Conservation (phyloP, 495 filamentous ascomycete species). For the Podospora pseudopauciseta region DNA sequence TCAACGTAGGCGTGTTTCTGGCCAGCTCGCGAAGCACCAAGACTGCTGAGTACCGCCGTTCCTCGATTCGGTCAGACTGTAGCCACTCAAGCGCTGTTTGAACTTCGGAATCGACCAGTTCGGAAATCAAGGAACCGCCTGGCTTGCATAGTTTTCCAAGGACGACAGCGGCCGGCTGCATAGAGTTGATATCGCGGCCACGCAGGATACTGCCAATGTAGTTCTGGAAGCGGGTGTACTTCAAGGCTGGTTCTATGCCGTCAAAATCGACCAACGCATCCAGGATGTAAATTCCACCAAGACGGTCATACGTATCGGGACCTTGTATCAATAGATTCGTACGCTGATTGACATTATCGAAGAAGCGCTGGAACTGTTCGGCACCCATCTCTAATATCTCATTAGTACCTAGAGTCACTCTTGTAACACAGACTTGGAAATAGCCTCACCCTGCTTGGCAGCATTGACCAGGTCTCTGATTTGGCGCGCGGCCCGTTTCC, state of each 20-base stretch:
- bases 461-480: slow-evolving; percentile 40
- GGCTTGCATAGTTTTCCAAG: slow-evolving; percentile 86
- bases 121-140: slow-evolving; percentile 89
- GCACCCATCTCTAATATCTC: slow-evolving; percentile 61
- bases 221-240: slow-evolving; percentile 87
- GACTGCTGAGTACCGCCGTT: slow-evolving; percentile 84
- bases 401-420: not conserved
- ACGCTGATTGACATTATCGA: slow-evolving; percentile 69
- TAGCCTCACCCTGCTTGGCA: slow-evolving; percentile 36
- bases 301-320: slow-evolving; percentile 77
- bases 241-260: slow-evolving; percentile 87
- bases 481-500: slow-evolving; percentile 42
- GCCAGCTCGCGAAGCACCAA: slow-evolving; percentile 86
- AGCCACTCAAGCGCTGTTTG: slow-evolving; percentile 93
- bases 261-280: slow-evolving; percentile 93
- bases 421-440: not conserved
- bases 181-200: slow-evolving; percentile 80
- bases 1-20: slow-evolving; percentile 83
- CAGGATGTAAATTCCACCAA: slow-evolving; percentile 88
- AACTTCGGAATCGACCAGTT: slow-evolving; percentile 94
- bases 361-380: slow-evolving; percentile 75
- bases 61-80: slow-evolving; percentile 90
- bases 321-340: slow-evolving; percentile 77
- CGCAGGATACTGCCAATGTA: slow-evolving; percentile 83
- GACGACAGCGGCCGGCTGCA: slow-evolving; percentile 81